Evolutionary conservation across 73 alveolate genomes (phyloP), one percentile per base, ranked within the genome.

Genomic region (Tetrahymena malaccensis): DNA sequence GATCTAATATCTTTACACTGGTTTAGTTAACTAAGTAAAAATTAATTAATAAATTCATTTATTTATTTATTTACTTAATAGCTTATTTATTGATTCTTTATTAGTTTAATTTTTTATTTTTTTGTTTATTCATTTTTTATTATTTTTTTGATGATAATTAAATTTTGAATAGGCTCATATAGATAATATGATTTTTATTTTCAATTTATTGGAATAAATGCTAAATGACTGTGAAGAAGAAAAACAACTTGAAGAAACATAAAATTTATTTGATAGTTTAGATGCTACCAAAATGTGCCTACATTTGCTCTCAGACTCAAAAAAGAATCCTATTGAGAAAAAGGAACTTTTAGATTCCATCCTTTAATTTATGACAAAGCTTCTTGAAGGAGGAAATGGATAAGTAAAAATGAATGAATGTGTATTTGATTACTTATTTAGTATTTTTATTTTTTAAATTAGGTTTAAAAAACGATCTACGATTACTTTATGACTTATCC

Each of bases 221-320:
- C 55, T 95, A 31, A 89, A 22, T 83, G 55, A 85, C 34, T 43
- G 93, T 55, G 95, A 95, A 84, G 37, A 70, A 19, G 89, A 70
- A 9, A 70, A 70, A 12, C 34, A 27, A 31, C 94, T 95, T 25
- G 97, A 95, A 93, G 97, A 95, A 25, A 89, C 55, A 70, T 34
- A 95, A 85, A 95, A 95, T 55, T 37, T 95, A 4, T 95, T 95
- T 34, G 97, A 95, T 44, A 31, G 89, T 25, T 35, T 85, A 21
- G 94, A 95, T 89, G 95, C 97, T 31, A 95, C 97, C 0, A 85
- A 93, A 84, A 95, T 95, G 97, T 50, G 93, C 3, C 43, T 95
- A 58, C 93, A 95, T 95, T 85, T 95, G 4, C 93, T 95, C 3
- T 85, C 97, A 8, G 97, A 95, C 31, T 95, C 70, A 27, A 95